Conservation (phyloP, 768 basidiomycete species). For the Collybia sordida region DNA sequence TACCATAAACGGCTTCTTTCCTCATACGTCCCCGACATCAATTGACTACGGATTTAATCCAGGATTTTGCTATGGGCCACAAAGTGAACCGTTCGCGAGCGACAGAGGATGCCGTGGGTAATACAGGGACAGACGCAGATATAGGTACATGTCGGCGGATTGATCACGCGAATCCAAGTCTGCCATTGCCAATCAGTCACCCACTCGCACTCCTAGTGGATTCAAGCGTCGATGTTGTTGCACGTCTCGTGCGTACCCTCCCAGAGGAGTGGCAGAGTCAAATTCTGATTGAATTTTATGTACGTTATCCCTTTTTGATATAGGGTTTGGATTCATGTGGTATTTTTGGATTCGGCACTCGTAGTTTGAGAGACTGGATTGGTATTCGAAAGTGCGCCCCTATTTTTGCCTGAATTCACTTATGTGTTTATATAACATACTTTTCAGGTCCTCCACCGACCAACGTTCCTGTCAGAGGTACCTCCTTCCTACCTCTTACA, state of each 20-base stretch:
- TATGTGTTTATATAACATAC: not conserved
- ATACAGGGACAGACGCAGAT: conserved; percentile 3
- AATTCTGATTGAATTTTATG: conserved; percentile 20
- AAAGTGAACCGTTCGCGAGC: conserved; percentile 16
- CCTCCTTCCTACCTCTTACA: not conserved
- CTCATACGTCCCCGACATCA: no score
- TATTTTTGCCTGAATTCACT: no score
- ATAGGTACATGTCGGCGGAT: conserved; percentile 3
- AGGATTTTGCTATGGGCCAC: conserved; percentile 5
- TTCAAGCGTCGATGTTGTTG: conserved; percentile 15
- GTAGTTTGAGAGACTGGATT: no score
- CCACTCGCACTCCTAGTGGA: conserved; percentile 21
- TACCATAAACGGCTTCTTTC: no score
- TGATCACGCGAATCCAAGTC: not conserved
- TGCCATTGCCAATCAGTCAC: conserved; percentile 14
- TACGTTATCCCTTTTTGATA: conserved; percentile 1
- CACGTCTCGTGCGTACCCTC: conserved; percentile 13
- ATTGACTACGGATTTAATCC: not conserved
- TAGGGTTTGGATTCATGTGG: not conserved
- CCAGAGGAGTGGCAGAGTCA: conserved; percentile 13
- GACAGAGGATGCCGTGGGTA: conserved; percentile 12
- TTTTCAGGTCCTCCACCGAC: conserved; percentile 18
- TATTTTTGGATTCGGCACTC: no score
- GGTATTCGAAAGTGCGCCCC: no score
- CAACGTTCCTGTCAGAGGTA: conserved; percentile 21